These are phyloP conservation scores for Tylopilus felleus DNA, from an alignment of 768 basidiomycete species.

Conservation along the genomic window DNA sequence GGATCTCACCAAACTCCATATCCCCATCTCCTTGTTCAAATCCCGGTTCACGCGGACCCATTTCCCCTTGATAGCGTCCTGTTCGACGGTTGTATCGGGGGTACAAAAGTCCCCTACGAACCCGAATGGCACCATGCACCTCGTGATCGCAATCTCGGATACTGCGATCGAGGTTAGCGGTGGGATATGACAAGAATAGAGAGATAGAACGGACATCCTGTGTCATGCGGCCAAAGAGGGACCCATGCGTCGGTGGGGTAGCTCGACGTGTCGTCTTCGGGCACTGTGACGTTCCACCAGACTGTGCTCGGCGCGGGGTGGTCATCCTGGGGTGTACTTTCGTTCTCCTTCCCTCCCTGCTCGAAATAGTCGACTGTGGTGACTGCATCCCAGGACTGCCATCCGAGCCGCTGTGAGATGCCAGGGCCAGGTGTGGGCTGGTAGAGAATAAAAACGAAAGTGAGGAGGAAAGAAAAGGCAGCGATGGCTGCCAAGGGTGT, in stretches of 20 bases:
- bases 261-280: constrained; percentile 54
- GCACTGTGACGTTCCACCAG: constrained; percentile 19
- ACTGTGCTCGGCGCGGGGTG: constrained; percentile 6
- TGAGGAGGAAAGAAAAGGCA: constrained; percentile 68
- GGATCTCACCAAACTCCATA: constrained; percentile 53
- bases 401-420: constrained; percentile 67
- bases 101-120: constrained; percentile 58
- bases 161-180: constrained; percentile 40
- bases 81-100: constrained; percentile 64
- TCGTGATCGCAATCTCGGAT: constrained; percentile 71
- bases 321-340: constrained; percentile 2
- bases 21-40: constrained; percentile 62
- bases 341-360: background rate
- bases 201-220: constrained; percentile 27
- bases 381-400: constrained; percentile 85
- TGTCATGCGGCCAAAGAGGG: constrained; percentile 29
- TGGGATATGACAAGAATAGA: background rate
- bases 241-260: constrained; percentile 61
- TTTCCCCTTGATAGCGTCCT: constrained; percentile 74
- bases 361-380: constrained; percentile 23
- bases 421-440: constrained; percentile 76
- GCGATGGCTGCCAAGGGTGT: constrained; percentile 59
- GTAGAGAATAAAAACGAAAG: constrained; percentile 76
- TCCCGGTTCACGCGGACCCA: constrained; percentile 90
- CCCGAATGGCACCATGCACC: constrained; percentile 63